Percentiles rank a stretch among this genome's conserved stretches.
Evolutionary conservation across 2,329 filamentous ascomycete genomes (phyloP).

Genomic region (Colletotrichum aenigma): DNA sequence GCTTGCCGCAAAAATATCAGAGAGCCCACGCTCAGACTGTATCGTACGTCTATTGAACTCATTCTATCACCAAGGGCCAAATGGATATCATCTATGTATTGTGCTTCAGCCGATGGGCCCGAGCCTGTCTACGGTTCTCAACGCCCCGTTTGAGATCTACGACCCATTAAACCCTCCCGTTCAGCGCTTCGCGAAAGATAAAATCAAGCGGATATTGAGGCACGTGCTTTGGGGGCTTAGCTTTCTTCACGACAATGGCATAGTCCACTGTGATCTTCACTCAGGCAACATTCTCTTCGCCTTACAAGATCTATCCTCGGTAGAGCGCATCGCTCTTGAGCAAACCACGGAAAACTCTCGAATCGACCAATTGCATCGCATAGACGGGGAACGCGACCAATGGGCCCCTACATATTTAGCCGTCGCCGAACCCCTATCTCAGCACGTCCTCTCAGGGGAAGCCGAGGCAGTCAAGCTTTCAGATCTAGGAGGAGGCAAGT

Average conservation of each 20-base stretch:
- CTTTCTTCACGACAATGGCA: neutral
- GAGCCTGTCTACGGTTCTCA: constrained; percentile 22
- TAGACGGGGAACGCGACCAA: neutral
- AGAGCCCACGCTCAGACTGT: neutral
- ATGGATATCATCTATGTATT: constrained; percentile 33
- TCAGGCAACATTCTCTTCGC: constrained; percentile 8
- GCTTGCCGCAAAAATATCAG: neutral
- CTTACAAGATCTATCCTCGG: neutral
- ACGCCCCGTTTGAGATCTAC: constrained; percentile 8
- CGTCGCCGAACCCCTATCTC: neutral
- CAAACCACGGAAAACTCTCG: neutral
- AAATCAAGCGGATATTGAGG: neutral
- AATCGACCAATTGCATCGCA: neutral
- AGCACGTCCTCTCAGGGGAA: neutral
- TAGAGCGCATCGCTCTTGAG: neutral
- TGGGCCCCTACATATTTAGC: constrained; percentile 8
- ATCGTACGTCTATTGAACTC: constrained; percentile 26
- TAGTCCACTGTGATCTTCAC: constrained; percentile 13
- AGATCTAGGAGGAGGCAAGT: constrained; percentile 8
- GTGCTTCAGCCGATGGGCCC: constrained; percentile 35
- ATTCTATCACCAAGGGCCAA: constrained; percentile 34
- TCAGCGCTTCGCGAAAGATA: neutral
- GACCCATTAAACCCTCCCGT: neutral
- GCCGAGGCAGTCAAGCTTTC: neutral
- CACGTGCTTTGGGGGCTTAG: neutral